Base-by-base conservation (phyloP, 1,284 basidiomycete species). In the Cutaneotrichosporon dermatis region DNA sequence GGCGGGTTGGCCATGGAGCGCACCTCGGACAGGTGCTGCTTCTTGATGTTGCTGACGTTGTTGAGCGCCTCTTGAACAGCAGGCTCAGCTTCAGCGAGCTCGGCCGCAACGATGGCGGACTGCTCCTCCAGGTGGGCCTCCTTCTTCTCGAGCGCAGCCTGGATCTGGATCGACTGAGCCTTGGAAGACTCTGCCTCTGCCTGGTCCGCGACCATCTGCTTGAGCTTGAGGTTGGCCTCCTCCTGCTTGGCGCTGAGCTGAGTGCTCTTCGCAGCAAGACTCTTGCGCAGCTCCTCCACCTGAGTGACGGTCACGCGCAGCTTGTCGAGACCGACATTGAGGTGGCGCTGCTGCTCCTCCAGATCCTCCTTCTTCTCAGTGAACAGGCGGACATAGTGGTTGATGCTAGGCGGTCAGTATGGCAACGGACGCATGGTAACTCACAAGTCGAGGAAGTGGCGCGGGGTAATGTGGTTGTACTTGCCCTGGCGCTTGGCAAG, bases 151-250 rank as follows among this genome's bases (percentile, higher is more conserved):
- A 99, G 83, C 13, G 91, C 91, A 0, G 90, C 90, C 74, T 98
- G 94, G 50, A 99, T 95, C 76, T 95, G 85, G 63, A 98, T 92
- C 9, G 94, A 99, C 2, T 93, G 92, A 1, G 90, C 84, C 74
- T 98, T 98, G 84, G 98, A 96, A 71, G 93, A 90, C 75, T 99
- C 96, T 1, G 97, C 96, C 73, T 97, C 92, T 74, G 98, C 93
- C 78, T 99, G 96, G 76, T 99, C 95, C 4, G 91, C 84, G 16
- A 99, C 93, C 96, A 99, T 99, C 64, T 92, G 90, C 75, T 92
- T 88, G 39, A 99, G 83, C 78, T 99, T 99, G 70, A 92, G 90
- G 75, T 99, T 98, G 7, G 96, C 96, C 77, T 99, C 91, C 2
- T 84, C 85, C 67, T 97, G 86, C 81, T 99, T 99, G 35, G 89